Conservation (phyloP, 176 grass and related monocot species). For the Melocanna baccifera region DNA sequence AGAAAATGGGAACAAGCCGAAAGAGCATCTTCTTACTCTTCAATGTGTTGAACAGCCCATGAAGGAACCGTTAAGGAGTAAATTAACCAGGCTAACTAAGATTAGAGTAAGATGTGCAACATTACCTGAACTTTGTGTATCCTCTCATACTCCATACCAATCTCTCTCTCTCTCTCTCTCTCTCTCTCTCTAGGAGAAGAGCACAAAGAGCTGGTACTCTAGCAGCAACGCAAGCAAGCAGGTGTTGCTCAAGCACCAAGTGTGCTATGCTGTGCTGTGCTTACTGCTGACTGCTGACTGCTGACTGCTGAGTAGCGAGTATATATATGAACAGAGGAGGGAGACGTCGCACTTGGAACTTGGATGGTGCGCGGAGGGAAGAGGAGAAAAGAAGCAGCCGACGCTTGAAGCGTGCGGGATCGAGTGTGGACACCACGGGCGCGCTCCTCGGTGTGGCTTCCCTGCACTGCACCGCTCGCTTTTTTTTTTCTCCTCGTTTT, state of each 20-base stretch:
- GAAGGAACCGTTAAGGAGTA: neutral
- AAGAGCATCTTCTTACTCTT: neutral
- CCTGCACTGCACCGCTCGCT: neutral
- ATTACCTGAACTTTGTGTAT: conserved; percentile 86
- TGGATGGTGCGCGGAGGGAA: neutral
- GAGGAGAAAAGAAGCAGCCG: too few species aligned
- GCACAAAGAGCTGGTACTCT: too few species aligned
- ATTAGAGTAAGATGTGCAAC: neutral
- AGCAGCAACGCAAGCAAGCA: neutral
- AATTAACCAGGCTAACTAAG: neutral
- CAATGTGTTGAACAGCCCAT: neutral
- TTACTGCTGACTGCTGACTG: too few species aligned
- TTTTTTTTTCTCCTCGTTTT: too few species aligned
- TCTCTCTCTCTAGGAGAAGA: too few species aligned
- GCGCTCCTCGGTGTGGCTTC: neutral
- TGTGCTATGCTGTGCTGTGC: neutral
- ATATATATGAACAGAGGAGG: neutral
- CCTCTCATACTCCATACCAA: conserved; percentile 77
- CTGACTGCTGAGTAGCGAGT: too few species aligned
- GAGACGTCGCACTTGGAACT: neutral
- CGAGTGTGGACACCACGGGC: neutral
- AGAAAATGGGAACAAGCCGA: neutral
- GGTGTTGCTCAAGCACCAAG: neutral
- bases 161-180: too few species aligned
- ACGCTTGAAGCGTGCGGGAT: neutral